Evolutionary conservation across 805 yeast species (phyloP).

Genomic region (Henningerozyma blattae): DNA sequence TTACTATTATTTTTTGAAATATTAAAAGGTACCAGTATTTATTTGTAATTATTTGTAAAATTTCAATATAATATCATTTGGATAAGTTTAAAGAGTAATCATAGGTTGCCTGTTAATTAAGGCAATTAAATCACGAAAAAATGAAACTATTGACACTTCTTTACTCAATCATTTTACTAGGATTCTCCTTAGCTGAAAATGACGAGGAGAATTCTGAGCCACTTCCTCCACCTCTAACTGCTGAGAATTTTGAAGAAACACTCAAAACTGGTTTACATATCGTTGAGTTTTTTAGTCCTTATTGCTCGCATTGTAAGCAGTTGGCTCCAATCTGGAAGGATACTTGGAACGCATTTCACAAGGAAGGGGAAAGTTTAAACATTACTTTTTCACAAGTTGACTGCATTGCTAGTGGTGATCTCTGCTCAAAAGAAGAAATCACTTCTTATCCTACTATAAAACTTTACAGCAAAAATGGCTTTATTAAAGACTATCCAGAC

Average conservation of each 20-base stretch:
- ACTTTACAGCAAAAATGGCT: constrained; percentile 51
- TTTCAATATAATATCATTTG: too few relatives aligned
- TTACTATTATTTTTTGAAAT: too few relatives aligned
- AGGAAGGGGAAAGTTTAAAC: constrained; percentile 30
- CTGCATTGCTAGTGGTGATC: constrained; percentile 77
- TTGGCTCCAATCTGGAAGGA: constrained; percentile 78
- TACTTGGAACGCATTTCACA: constrained; percentile 39
- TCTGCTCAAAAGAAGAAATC: constrained; percentile 61
- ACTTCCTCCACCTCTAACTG: constrained; percentile 41
- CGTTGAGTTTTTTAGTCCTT: constrained; percentile 85
- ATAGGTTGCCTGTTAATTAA: too few relatives aligned
- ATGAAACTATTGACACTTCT: too few relatives aligned
- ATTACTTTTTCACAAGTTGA: constrained; percentile 69
- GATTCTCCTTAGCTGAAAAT: too few relatives aligned
- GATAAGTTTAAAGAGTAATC: too few relatives aligned
- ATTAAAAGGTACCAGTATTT: too few relatives aligned
- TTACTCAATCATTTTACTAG: too few relatives aligned
- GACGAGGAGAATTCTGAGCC: not conserved
- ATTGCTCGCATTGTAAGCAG: constrained; percentile 68
- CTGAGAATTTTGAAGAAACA: constrained; percentile 37
- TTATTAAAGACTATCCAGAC: constrained; percentile 36
- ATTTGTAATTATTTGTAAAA: too few relatives aligned
- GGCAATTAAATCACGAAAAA: too few relatives aligned
- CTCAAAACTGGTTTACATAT: constrained; percentile 50
- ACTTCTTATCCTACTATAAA: constrained; percentile 55